A percentile compares a stretch with the other conserved stretches of the same genome.
Conservation (phyloP, 768 basidiomycete species). For the Porpolomopsis calyptriformis region DNA sequence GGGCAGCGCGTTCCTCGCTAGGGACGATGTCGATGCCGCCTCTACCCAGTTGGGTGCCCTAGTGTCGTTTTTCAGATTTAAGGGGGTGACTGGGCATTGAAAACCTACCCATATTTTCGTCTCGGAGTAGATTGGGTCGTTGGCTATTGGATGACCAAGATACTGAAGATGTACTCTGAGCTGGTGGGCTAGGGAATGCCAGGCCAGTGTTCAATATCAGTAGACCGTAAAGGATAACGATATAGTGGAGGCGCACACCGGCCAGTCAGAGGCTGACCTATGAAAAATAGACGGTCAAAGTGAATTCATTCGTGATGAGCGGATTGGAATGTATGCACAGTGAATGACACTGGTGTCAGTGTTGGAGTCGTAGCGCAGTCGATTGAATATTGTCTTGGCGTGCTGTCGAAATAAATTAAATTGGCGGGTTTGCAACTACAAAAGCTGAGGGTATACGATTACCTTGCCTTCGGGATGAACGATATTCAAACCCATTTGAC, state of each 20-base stretch:
- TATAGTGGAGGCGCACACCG: constrained; percentile 54
- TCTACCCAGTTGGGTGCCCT: constrained; percentile 67
- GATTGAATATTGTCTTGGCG: constrained; percentile 82
- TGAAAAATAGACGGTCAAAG: constrained; percentile 7
- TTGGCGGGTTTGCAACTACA: neutral
- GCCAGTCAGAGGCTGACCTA: constrained; percentile 83
- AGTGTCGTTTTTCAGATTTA: neutral
- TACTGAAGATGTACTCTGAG: constrained; percentile 95
- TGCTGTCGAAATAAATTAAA: constrained; percentile 32
- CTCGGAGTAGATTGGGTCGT: constrained; percentile 89
- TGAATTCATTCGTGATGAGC: constrained; percentile 2
- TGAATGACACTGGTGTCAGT: constrained; percentile 80
- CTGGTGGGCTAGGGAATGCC: constrained; percentile 66
- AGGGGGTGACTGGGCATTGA: constrained; percentile 8
- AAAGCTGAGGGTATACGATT: constrained; percentile 8
- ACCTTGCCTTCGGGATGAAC: constrained; percentile 95
- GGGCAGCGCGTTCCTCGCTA: constrained; percentile 52
- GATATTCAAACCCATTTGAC: constrained; percentile 94
- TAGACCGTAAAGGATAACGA: constrained; percentile 6
- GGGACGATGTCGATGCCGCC: constrained; percentile 75
- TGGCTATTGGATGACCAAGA: constrained; percentile 87
- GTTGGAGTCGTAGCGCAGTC: constrained; percentile 67
- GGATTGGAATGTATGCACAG: constrained; percentile 43
- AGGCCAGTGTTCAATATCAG: constrained; percentile 6
- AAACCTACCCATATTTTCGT: constrained; percentile 59